These are phyloP conservation scores for Geranomyces variabilis DNA, from an alignment of 192 early-diverging fungal genomes.

Conservation along the genomic window DNA sequence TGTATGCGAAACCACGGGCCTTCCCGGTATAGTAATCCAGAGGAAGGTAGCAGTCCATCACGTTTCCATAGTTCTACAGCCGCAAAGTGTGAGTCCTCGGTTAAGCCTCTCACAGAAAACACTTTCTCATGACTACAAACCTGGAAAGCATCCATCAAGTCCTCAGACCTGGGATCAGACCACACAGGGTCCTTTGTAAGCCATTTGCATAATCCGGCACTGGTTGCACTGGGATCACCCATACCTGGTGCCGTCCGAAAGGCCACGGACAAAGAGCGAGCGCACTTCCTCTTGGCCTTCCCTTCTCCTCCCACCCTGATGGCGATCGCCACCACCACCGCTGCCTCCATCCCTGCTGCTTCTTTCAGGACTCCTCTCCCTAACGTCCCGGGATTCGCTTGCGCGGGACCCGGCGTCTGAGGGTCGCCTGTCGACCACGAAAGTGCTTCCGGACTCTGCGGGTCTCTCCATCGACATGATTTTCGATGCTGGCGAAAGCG, in stretches of 20 bases:
- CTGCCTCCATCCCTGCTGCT: neutral
- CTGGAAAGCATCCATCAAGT: conserved; percentile 44
- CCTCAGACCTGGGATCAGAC: conserved; percentile 34
- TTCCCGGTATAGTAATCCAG: conserved; percentile 47
- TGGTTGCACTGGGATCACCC: neutral
- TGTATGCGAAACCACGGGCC: conserved; percentile 52
- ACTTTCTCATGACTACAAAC: neutral
- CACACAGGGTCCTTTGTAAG: neutral
- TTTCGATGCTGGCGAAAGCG: too few species aligned
- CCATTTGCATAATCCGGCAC: too few species aligned
- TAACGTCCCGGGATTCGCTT: neutral
- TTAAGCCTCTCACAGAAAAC: neutral
- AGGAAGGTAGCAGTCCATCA: conserved; percentile 55
- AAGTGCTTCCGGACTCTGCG: neutral
- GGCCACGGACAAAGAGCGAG: conserved; percentile 46
- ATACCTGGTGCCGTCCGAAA: conserved; percentile 44
- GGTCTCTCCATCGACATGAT: neutral
- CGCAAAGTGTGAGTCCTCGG: conserved; percentile 3
- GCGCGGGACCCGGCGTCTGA: neutral
- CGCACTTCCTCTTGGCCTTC: conserved; percentile 20
- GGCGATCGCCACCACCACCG: neutral
- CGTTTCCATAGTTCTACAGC: conserved; percentile 46
- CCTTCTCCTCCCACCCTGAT: conserved; percentile 25
- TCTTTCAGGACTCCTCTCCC: neutral
- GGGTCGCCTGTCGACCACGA: neutral